Percentiles rank a stretch among this genome's conserved stretches.
These are phyloP conservation scores for Psophocarpus tetragonolobus DNA, from an alignment of 306 rosid genomes.

Conservation along the genomic window DNA sequence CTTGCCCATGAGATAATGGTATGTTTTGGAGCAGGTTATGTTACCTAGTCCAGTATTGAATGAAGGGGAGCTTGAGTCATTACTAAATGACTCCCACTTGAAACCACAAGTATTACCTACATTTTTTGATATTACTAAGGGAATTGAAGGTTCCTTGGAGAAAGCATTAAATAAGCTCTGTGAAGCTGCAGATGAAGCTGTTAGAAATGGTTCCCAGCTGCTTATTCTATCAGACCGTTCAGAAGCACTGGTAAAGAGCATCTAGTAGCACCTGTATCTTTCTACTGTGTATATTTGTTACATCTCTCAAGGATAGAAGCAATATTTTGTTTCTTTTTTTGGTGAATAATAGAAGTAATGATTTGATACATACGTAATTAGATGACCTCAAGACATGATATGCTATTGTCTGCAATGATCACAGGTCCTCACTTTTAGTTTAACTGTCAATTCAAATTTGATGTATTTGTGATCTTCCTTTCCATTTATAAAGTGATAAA, in stretches of 20 bases:
- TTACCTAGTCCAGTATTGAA: constrained; percentile 91
- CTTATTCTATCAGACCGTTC: constrained; percentile 93
- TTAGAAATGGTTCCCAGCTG: constrained; percentile 90
- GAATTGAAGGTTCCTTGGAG: constrained; percentile 91
- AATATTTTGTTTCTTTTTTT: background rate
- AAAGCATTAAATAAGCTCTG: constrained; percentile 76
- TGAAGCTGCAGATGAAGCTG: constrained; percentile 99
- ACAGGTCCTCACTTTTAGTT: background rate
- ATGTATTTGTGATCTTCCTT: constrained; percentile 8
- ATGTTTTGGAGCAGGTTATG: constrained; percentile 66
- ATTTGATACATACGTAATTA: constrained; percentile 5
- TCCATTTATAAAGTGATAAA: background rate
- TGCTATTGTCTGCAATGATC: constrained; percentile 19
- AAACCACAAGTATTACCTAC: constrained; percentile 81
- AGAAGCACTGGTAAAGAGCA: constrained; percentile 71
- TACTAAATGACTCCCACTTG: constrained; percentile 70
- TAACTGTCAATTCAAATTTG: constrained; percentile 13
- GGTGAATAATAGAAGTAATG: background rate
- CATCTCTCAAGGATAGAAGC: constrained; percentile 15
- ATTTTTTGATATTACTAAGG: constrained; percentile 87
- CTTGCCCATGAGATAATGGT: constrained; percentile 25
- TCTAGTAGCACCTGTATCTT: constrained; percentile 23
- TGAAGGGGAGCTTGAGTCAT: constrained; percentile 90
- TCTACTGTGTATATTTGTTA: constrained; percentile 2
- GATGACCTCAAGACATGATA: background rate